phyloP scores from a whole-genome alignment of 768 basidiomycete genomes.

The Mycena galopus region DNA sequence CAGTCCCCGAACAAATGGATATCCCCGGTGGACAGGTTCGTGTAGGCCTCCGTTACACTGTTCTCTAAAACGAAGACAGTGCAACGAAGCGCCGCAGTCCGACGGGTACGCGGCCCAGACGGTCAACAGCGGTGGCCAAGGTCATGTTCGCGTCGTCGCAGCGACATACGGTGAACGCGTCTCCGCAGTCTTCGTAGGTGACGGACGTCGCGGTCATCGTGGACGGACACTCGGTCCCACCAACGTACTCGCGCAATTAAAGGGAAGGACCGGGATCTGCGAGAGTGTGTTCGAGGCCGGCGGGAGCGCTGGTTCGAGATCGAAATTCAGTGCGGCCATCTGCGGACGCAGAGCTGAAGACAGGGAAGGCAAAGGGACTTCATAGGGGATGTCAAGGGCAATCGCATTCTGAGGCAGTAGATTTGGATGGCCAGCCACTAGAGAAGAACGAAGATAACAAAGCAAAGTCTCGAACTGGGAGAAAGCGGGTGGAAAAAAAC shows the following conservation, averaged over 20 bases:
- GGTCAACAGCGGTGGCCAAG: conserved; percentile 42
- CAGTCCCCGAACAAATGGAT: conserved; percentile 47
- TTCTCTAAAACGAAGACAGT: conserved; percentile 37
- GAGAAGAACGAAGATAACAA: too few relatives aligned
- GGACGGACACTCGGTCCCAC: conserved; percentile 38
- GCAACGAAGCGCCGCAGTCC: conserved; percentile 46
- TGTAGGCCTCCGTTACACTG: conserved; percentile 41
- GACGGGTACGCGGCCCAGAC: conserved; percentile 46
- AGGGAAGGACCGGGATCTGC: conserved; percentile 23
- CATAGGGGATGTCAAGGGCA: too few relatives aligned
- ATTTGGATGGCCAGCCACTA: too few relatives aligned
- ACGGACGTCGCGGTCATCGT: conserved; percentile 43
- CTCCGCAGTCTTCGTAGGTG: conserved; percentile 46
- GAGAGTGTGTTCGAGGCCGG: conserved; percentile 31
- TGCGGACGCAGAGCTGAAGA: neutral
- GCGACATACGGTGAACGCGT: conserved; percentile 44
- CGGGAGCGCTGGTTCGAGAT: neutral
- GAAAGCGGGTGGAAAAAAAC: too few relatives aligned
- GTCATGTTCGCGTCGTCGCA: conserved; percentile 46
- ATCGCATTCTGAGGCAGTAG: neutral
- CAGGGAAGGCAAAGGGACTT: neutral
- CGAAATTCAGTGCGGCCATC: neutral
- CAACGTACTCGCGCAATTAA: conserved; percentile 35
- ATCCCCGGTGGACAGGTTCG: conserved; percentile 48
- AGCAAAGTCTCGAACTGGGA: too few relatives aligned